Evolutionary conservation across 2,329 filamentous ascomycete species (phyloP), one percentile per base, ranked within the genome.

Genomic region (Verticillium nonalfalfae): DNA sequence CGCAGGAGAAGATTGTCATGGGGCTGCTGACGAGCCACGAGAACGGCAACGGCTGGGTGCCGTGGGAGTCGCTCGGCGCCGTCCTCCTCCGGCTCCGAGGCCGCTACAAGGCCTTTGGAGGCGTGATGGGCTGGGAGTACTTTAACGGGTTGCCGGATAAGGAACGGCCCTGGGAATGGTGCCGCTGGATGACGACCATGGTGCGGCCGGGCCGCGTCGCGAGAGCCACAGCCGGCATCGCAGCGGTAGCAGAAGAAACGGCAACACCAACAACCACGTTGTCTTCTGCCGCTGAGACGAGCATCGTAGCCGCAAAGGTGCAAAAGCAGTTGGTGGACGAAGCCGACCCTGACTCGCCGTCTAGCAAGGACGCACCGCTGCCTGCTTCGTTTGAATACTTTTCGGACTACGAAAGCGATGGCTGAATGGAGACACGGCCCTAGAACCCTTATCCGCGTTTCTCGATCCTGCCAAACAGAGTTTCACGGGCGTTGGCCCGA

Each of bases 121-220:
- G 93, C 1, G 87, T 97, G 7, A 95, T 95, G 87, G 92, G 92
- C 2, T 97, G 93, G 93, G 93, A 97, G 76, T 97, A 95, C 72
- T 97, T 94, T 77, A 96, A 96, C 77, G 85, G 88, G 60, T 73
- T 87, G 62, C 90, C 90, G 0, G 88, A 87, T 1, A 87, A 84
- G 31, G 77, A 78, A 13, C 76, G 80, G 60, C 90, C 91, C 0
- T 94, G 89, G 89, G 81, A 90, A 66, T 97, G 93, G 93, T 90
- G 90, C 0, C 81, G 80, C 56, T 81, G 82, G 61, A 88, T 95
- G 80, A 86, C 86, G 0, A 72, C 64, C 52, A 70, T 77, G 61
- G 65, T 78, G 65, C 70, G 79, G 52, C 70, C 74, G 0, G 61
- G 66, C 5, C 59, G 59, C 7, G 45, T 26, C 1, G 56, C 50